Evolutionary conservation across 345 rosid genomes (phyloP).

Genomic region (Arabis hirsuta): DNA sequence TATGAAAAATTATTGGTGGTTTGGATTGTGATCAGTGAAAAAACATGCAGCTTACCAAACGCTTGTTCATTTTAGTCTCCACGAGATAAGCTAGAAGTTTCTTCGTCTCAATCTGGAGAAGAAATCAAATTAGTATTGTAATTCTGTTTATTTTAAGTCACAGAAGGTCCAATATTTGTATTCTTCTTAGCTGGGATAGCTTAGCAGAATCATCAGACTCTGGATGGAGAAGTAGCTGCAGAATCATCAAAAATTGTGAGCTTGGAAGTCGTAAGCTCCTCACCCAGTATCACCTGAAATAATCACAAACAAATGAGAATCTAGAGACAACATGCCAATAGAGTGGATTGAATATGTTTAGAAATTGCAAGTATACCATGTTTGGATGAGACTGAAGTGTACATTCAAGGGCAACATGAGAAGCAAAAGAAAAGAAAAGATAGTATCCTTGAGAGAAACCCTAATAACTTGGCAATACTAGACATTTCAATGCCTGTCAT

Average conservation of each 20-base stretch:
- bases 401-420: slow-evolving; percentile 97
- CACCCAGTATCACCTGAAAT: slow-evolving; percentile 52
- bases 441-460: not conserved
- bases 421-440: slow-evolving; percentile 36
- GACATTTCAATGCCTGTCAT: not conserved
- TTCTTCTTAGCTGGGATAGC: slow-evolving; percentile 77
- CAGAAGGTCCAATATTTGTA: not conserved
- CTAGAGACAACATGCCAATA: slow-evolving; percentile 13
- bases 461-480: not conserved
- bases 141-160: slow-evolving; percentile 10
- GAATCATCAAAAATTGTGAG: slow-evolving; percentile 77
- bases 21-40: not conserved
- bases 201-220: slow-evolving; percentile 99
- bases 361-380: slow-evolving; percentile 55
- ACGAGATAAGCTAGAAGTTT: slow-evolving; percentile 96
- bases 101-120: slow-evolving; percentile 86
- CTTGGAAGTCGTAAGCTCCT: slow-evolving; percentile 98
- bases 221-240: slow-evolving; percentile 84
- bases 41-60: slow-evolving; percentile 51
- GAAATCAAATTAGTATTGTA: slow-evolving; percentile 33
- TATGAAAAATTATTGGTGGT: not conserved
- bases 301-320: slow-evolving; percentile 24
- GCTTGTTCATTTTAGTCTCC: slow-evolving; percentile 89
- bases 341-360: not conserved
- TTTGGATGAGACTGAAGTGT: slow-evolving; percentile 98